phyloP scores from a whole-genome alignment of 2,329 filamentous ascomycete genomes.

The Dryadomyces quercivorus region DNA sequence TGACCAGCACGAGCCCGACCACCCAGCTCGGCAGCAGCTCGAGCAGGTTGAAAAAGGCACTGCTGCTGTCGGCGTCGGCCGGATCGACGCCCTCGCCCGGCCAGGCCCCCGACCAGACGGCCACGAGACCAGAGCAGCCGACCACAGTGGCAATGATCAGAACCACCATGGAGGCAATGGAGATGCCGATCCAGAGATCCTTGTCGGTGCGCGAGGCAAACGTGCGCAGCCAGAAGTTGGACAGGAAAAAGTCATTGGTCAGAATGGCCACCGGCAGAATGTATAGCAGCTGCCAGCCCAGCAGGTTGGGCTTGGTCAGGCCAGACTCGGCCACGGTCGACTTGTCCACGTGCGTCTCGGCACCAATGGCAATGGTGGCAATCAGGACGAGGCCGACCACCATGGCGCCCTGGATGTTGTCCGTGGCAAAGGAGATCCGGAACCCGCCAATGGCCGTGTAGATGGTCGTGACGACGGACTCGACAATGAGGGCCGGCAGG shows the following conservation, averaged over 20 bases:
- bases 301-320: conserved; percentile 53
- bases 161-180: conserved; percentile 52
- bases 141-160: conserved; percentile 62
- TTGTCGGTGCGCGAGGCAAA: conserved; percentile 70
- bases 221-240: conserved; percentile 72
- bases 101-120: conserved; percentile 65
- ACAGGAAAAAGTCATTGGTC: conserved; percentile 80
- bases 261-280: conserved; percentile 71
- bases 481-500: conserved; percentile 63
- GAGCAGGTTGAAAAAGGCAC: conserved; percentile 66
- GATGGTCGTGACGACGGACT: conserved; percentile 66
- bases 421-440: conserved; percentile 72
- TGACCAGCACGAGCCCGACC: conserved; percentile 69
- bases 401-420: conserved; percentile 71
- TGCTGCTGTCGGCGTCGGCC: conserved; percentile 40
- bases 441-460: conserved; percentile 82
- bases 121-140: conserved; percentile 60
- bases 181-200: conserved; percentile 63
- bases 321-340: conserved; percentile 56
- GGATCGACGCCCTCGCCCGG: conserved; percentile 53
- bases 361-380: conserved; percentile 66
- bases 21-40: conserved; percentile 65
- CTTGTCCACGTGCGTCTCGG: conserved; percentile 59
- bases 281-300: conserved; percentile 79
- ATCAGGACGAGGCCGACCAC: conserved; percentile 64